These are phyloP conservation scores for Eleusine indica DNA, from an alignment of 176 grass and related monocot genomes.

Conservation along the genomic window DNA sequence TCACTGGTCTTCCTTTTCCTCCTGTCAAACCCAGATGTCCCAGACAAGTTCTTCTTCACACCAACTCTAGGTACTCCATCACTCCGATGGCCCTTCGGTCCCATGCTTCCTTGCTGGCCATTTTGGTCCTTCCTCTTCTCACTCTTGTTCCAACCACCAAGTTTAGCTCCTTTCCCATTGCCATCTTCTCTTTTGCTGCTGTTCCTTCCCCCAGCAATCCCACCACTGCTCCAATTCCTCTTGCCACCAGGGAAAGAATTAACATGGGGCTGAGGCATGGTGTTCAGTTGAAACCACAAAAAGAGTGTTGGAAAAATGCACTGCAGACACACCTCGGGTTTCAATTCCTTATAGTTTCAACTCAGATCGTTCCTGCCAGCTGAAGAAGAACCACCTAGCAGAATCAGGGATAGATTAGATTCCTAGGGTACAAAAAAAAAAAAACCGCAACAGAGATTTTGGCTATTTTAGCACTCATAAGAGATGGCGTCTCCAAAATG, in stretches of 20 bases:
- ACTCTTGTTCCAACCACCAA: constrained; percentile 8
- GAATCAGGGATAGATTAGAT: not conserved
- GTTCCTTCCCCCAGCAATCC: constrained; percentile 9
- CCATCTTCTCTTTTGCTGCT: constrained; percentile 24
- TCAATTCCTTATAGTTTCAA: not conserved
- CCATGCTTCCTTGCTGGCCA: not conserved
- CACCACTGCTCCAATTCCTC: constrained; percentile 22
- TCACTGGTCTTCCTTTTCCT: constrained; percentile 46
- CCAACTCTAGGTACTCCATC: constrained; percentile 1
- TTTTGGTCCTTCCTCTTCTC: constrained; percentile 35
- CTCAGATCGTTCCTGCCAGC: not conserved
- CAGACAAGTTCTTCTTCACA: not conserved
- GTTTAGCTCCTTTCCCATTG: constrained; percentile 27
- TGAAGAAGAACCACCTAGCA: not conserved
- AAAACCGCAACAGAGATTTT: not conserved
- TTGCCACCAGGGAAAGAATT: constrained; percentile 1
- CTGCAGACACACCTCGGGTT: not conserved
- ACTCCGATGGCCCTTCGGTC: constrained; percentile 4
- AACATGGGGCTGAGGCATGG: not conserved
- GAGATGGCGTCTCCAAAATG: no score
- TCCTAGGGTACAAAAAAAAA: not conserved
- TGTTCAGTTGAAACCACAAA: not conserved
- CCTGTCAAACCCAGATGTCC: not conserved
- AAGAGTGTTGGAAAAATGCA: not conserved
- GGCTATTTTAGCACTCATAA: no score